Conservation (phyloP, 208 protist species). For the Crithidia bombi region DNA sequence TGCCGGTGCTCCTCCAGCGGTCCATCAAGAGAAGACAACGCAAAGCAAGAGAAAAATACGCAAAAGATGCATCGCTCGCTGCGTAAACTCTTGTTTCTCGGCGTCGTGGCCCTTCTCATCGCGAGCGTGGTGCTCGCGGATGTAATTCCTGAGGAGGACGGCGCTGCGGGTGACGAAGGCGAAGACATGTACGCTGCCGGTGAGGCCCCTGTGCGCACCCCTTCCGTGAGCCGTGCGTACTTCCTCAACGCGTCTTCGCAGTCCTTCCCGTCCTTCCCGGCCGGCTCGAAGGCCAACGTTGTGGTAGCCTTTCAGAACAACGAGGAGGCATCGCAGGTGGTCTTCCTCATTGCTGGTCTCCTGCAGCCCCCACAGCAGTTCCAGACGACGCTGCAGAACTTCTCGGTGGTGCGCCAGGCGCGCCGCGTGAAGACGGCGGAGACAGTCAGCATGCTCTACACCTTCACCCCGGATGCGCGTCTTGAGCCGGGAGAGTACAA, state of each 20-base stretch:
- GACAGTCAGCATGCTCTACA: constrained; percentile 81
- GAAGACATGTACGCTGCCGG: constrained; percentile 39
- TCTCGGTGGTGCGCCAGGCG: constrained; percentile 82
- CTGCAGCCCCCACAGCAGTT: constrained; percentile 52
- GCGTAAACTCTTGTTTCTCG: constrained; percentile 26
- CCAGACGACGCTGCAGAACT: constrained; percentile 83
- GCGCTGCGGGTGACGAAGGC: constrained; percentile 21
- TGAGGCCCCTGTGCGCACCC: constrained; percentile 7
- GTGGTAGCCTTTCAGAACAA: constrained; percentile 81
- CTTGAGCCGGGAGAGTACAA: constrained; percentile 87
- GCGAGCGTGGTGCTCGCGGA: constrained; percentile 24
- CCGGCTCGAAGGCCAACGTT: constrained; percentile 46
- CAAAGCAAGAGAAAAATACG: constrained; percentile 10
- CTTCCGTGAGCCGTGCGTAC: constrained; percentile 48
- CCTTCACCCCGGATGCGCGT: constrained; percentile 66
- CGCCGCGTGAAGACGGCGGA: constrained; percentile 64
- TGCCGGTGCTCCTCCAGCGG: neutral
- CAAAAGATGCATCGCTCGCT: constrained; percentile 9
- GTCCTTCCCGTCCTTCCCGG: constrained; percentile 49
- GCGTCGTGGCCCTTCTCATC: constrained; percentile 21
- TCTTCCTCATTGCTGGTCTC: constrained; percentile 64
- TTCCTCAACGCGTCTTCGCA: constrained; percentile 57
- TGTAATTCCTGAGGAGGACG: constrained; percentile 10
- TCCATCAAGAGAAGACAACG: neutral
- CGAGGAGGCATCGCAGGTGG: constrained; percentile 38